Conservation (phyloP, 495 filamentous ascomycete genomes). For the Clohesyomyces aquaticus region DNA sequence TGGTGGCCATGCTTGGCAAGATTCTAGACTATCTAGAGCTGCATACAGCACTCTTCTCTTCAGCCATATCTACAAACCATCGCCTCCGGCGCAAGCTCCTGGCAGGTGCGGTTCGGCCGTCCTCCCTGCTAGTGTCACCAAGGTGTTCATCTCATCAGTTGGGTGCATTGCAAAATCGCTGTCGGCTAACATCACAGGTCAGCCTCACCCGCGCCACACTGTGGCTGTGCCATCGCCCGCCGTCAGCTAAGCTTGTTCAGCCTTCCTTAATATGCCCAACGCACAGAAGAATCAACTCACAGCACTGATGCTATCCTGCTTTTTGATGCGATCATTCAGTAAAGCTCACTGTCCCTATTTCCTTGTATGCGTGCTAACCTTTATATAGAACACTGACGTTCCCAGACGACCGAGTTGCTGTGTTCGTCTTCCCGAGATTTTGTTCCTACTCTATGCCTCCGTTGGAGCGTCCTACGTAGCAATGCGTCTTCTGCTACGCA, state of each 20-base stretch:
- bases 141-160: slow-evolving; percentile 18
- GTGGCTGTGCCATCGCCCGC: slow-evolving; percentile 1
- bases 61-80: too few species aligned
- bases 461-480: not conserved
- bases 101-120: slow-evolving; percentile 15
- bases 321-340: slow-evolving; percentile 22
- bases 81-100: too few species aligned
- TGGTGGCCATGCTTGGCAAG: slow-evolving; percentile 24
- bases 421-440: slow-evolving; percentile 9
- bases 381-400: slow-evolving; percentile 10
- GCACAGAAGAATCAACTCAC: slow-evolving; percentile 20
- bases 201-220: slow-evolving; percentile 19
- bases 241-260: slow-evolving; percentile 4
- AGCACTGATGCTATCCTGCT: slow-evolving; percentile 16
- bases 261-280: slow-evolving; percentile 7
- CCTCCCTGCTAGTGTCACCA: slow-evolving; percentile 20
- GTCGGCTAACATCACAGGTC: slow-evolving; percentile 12
- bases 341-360: slow-evolving; percentile 18
- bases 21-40: slow-evolving; percentile 13
- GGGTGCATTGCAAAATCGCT: slow-evolving; percentile 18
- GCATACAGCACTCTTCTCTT: slow-evolving; percentile 10
- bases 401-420: slow-evolving; percentile 12
- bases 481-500: not conserved
- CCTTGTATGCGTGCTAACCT: slow-evolving; percentile 20
- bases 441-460: not conserved